Base-by-base conservation (phyloP, 148 eudicot genomes). In the Drosera capensis region DNA sequence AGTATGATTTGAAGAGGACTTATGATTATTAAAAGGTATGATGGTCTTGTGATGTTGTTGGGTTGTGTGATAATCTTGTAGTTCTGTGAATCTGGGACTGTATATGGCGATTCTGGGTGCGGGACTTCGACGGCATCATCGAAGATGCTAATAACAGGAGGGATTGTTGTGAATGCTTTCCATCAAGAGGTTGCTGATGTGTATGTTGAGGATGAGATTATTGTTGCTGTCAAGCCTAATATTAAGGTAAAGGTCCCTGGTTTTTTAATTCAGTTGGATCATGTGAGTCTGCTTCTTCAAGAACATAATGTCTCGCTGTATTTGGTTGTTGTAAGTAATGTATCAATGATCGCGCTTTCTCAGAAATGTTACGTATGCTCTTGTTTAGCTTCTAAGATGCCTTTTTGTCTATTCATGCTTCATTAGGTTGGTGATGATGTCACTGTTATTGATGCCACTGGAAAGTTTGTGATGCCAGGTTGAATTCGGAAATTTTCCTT, bases 391-490 rank as follows among this genome's bases (percentile, higher is more conserved):
- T 34, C n/a, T 34, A 13, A 34, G 3, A 9, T 34, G 13, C 20
- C 8, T 34, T 28, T 28, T 28, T 6, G n/a, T 2, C n/a, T 34
- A 0, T 34, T 5, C 1, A 34, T 34, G 38, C 38, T 34, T 4
- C 13, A 23, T 52, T 66, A 90, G 99, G 99, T 85, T 48, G 79
- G 68, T 22, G 95, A 78, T 62, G 85, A 80, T 56, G 82, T 75
- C 37, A 64, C 52, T 20, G 71, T 90, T 54, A 61, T 90, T 31
- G 94, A 90, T 66, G 99, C 99, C 28, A 76, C 85, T 31, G 95
- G 99, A 49, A 90, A 81, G 59, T 81, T 66, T 66, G 95, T 90
- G 57, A 85, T 90, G 99, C 99, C 99, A 67, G 97, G 97, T 88
- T 51, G 50, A 50, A 20, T 13, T 22, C 28, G 20, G 20, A 46